phyloP scores from a whole-genome alignment of 129 eudicot genomes.

The Kitagawia praeruptora region DNA sequence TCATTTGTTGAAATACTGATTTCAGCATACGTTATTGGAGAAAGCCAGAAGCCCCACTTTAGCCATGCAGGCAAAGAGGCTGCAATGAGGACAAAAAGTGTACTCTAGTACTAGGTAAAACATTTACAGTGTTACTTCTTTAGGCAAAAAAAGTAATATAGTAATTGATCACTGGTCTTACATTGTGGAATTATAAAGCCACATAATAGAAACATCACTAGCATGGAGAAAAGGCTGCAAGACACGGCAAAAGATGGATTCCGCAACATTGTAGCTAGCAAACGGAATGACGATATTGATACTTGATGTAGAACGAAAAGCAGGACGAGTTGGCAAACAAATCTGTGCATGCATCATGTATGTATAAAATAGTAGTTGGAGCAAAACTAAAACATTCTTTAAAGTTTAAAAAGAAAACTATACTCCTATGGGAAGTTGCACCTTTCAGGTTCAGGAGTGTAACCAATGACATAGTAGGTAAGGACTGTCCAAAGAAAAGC shows the following conservation, averaged over 20 bases:
- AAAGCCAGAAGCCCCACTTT: slow-evolving; percentile 18
- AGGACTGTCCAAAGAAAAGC: slow-evolving; percentile 26
- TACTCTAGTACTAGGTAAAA: not conserved
- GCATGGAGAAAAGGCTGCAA: slow-evolving; percentile 5
- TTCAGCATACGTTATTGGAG: slow-evolving; percentile 16
- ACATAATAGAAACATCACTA: slow-evolving; percentile 9
- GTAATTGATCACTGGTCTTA: slow-evolving; percentile 13
- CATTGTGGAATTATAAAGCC: slow-evolving; percentile 10
- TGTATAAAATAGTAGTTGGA: not conserved
- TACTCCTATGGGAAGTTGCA: not conserved
- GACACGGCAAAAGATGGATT: slow-evolving; percentile 4
- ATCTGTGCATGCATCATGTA: slow-evolving; percentile 4
- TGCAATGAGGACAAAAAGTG: not conserved
- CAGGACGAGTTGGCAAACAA: slow-evolving; percentile 13
- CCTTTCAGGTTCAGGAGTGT: slow-evolving; percentile 32
- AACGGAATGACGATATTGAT: slow-evolving; percentile 3
- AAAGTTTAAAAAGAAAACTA: not conserved
- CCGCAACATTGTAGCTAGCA: slow-evolving; percentile 1
- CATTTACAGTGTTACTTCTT: not conserved
- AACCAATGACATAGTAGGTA: slow-evolving; percentile 37
- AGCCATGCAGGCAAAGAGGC: slow-evolving; percentile 17
- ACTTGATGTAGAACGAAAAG: slow-evolving; percentile 10
- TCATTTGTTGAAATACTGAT: slow-evolving; percentile 15
- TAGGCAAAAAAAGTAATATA: not conserved
- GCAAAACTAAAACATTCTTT: not conserved